These are phyloP conservation scores for Petunia hybrid DNA, from an alignment of 305 asterid genomes.

Conservation along the genomic window DNA sequence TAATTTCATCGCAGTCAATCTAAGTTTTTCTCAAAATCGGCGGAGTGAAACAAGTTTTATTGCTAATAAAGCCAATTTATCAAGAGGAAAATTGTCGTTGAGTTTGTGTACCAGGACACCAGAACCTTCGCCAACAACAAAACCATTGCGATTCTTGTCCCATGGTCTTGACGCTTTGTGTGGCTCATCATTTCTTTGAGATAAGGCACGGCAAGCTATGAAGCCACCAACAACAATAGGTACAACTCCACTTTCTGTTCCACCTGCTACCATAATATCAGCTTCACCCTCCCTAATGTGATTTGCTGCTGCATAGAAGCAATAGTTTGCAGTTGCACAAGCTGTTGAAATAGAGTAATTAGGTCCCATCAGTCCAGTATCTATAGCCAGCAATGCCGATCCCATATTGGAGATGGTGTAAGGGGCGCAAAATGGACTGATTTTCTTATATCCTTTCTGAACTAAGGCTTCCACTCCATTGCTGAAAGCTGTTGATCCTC, in stretches of 20 bases:
- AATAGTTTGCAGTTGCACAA: slow-evolving; percentile 70
- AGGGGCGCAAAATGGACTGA: slow-evolving; percentile 72
- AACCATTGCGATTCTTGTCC: slow-evolving; percentile 79
- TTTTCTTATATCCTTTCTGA: slow-evolving; percentile 67
- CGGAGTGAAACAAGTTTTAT: no score
- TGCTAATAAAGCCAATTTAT: background rate
- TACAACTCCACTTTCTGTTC: slow-evolving; percentile 61
- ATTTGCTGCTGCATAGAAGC: slow-evolving; percentile 67
- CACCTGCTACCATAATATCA: slow-evolving; percentile 75
- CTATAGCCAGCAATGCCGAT: slow-evolving; percentile 72
- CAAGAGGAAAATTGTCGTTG: background rate
- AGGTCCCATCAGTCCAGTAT: slow-evolving; percentile 72
- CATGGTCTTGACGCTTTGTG: slow-evolving; percentile 73
- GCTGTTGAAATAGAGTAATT: slow-evolving; percentile 77
- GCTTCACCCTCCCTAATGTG: slow-evolving; percentile 81
- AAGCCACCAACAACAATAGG: slow-evolving; percentile 72
- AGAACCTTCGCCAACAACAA: slow-evolving; percentile 77
- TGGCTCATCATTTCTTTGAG: slow-evolving; percentile 67
- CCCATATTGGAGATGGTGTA: slow-evolving; percentile 77
- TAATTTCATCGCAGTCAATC: no score
- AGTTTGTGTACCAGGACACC: slow-evolving; percentile 58
- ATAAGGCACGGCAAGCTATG: slow-evolving; percentile 81
- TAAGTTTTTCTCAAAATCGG: background rate
- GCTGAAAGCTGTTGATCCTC: slow-evolving; percentile 67
- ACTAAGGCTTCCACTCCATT: slow-evolving; percentile 66